Conservation (phyloP, 208 protist genomes). For the Angomonas ambiguus region DNA sequence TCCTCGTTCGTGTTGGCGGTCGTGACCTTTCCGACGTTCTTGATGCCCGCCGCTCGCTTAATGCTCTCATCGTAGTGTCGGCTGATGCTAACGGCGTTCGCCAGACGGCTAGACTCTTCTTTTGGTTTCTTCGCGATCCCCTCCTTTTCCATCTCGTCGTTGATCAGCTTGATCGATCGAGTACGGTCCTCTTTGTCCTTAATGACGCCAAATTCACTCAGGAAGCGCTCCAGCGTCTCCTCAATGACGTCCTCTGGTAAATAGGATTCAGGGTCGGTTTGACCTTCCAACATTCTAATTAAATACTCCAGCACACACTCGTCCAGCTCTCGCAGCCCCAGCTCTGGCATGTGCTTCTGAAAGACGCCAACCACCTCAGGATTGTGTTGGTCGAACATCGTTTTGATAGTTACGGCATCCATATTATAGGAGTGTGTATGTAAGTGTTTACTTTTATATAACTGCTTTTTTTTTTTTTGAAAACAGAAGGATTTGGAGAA, state of each 20-base stretch:
- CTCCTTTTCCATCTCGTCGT: constrained; percentile 41
- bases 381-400: constrained; percentile 52
- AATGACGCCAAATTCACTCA: constrained; percentile 77
- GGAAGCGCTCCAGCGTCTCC: constrained; percentile 67
- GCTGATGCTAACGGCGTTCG: constrained; percentile 80
- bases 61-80: constrained; percentile 87
- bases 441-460: constrained; percentile 3
- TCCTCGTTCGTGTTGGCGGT: constrained; percentile 88
- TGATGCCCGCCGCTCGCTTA: constrained; percentile 78
- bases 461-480: neutral
- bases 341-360: constrained; percentile 58
- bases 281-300: constrained; percentile 83
- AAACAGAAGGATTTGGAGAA: neutral
- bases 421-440: constrained; percentile 21
- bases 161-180: constrained; percentile 37
- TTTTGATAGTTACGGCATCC: constrained; percentile 52
- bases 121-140: constrained; percentile 67
- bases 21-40: constrained; percentile 71
- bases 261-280: constrained; percentile 75
- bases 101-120: constrained; percentile 59
- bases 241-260: constrained; percentile 69
- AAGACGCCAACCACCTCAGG: constrained; percentile 53
- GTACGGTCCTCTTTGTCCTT: constrained; percentile 25
- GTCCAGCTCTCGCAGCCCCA: constrained; percentile 68
- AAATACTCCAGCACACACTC: constrained; percentile 80